phyloP scores from a whole-genome alignment of 495 filamentous ascomycete species.

The Hyphodiscus hymeniophilus region DNA sequence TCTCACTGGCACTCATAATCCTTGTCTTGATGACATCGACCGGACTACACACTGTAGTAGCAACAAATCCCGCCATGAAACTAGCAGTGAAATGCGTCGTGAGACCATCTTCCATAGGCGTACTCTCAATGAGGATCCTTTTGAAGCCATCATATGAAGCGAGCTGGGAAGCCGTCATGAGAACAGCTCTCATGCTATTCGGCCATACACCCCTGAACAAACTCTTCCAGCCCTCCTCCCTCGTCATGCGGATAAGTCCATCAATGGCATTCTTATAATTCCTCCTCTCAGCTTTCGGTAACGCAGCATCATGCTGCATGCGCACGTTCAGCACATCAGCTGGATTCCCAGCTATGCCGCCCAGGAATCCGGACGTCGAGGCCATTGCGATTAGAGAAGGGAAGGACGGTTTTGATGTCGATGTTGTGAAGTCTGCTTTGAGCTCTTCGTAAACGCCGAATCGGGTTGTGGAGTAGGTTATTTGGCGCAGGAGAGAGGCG shows the following conservation, averaged over 20 bases:
- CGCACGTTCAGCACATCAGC: constrained; percentile 96
- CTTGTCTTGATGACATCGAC: constrained; percentile 97
- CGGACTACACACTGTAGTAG: constrained; percentile 89
- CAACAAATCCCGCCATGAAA: constrained; percentile 83
- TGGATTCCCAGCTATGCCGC: constrained; percentile 84
- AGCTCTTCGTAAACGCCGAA: constrained; percentile 94
- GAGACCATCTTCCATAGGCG: constrained; percentile 66
- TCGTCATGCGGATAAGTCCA: constrained; percentile 74
- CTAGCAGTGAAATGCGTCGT: constrained; percentile 81
- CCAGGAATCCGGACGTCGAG: constrained; percentile 75
- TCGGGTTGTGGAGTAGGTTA: constrained; percentile 86
- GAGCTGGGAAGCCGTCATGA: constrained; percentile 90
- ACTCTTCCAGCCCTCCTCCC: constrained; percentile 56
- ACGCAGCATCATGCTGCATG: constrained; percentile 91
- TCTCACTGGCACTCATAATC: constrained; percentile 70
- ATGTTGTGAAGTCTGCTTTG: constrained; percentile 54
- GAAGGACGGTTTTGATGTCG: constrained; percentile 47
- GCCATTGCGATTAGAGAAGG: constrained; percentile 71
- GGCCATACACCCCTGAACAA: constrained; percentile 89
- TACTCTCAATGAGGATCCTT: constrained; percentile 54
- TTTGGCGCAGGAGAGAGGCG: constrained; percentile 83
- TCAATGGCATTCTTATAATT: constrained; percentile 88
- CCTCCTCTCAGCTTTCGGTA: constrained; percentile 62
- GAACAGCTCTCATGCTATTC: constrained; percentile 78
- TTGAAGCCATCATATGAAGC: constrained; percentile 93